These are phyloP conservation scores for Limtongia smithiae DNA, from an alignment of 805 yeast genomes.

Conservation along the genomic window DNA sequence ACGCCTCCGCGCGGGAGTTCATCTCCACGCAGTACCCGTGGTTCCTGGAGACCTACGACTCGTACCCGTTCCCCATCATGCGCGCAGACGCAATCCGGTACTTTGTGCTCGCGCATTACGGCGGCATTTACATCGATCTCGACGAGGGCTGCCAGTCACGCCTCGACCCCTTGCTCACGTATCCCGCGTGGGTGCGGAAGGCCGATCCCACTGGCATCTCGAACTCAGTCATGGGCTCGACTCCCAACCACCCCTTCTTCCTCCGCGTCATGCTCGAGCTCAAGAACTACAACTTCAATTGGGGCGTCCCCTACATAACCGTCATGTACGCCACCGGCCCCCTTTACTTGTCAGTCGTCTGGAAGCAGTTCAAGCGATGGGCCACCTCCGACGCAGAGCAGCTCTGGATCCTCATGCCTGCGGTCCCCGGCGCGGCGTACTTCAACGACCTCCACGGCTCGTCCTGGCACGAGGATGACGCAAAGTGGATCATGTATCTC, in stretches of 20 bases:
- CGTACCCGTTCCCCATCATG: constrained; percentile 75
- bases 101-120: constrained; percentile 75
- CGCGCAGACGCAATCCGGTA: constrained; percentile 90
- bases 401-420: constrained; percentile 67
- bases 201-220: constrained; percentile 89
- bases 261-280: constrained; percentile 63
- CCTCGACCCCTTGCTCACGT: constrained; percentile 74
- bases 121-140: constrained; percentile 86
- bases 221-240: constrained; percentile 88
- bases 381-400: constrained; percentile 62
- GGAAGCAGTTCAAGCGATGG: constrained; percentile 76
- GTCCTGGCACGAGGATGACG: constrained; percentile 91
- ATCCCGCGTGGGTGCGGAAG: constrained; percentile 82
- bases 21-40: constrained; percentile 78
- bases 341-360: constrained; percentile 73
- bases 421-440: constrained; percentile 52
- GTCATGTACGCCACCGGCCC: constrained; percentile 96
- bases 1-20: constrained; percentile 72
- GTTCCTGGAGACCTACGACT: constrained; percentile 76
- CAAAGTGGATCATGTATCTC: constrained; percentile 67
- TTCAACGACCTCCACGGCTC: constrained; percentile 78
- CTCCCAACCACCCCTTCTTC: constrained; percentile 84
- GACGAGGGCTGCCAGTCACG: constrained; percentile 82
- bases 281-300: constrained; percentile 61
- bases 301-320: constrained; percentile 83